Evolutionary conservation across 352 stramenopile genomes (phyloP), one percentile per base, ranked within the genome.

Genomic region (Halophytophthora batemanensis): DNA sequence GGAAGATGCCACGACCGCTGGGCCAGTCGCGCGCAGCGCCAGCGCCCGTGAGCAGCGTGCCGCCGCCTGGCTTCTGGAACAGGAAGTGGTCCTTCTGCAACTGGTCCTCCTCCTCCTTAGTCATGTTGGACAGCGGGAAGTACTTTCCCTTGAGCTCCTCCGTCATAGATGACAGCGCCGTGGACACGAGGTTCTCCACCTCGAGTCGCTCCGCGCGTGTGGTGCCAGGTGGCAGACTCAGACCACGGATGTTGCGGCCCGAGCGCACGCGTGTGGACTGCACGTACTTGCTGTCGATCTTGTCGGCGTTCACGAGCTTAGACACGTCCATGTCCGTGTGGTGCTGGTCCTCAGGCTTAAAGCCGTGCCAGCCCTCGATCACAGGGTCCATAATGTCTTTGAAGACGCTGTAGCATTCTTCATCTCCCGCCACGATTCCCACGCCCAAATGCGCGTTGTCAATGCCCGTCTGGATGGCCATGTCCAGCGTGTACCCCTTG

Each of bases 21-120:
- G 93, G 93, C 91, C 93, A 98, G 72, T 96, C 89, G n/a, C 90
- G 76, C 1, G 87, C 90, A 2, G 93, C 87, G 11, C 91, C 87
- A 10, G 91, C 86, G 19, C 80, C 81, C 12, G 79, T 94, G 21
- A 93, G 68, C 35, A 96, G 52, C 13, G 86, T 95, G 21, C 79
- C 83, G 2, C 91, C 86, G 1, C 93, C 89, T 1, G 93, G 93
- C 69, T 97, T 97, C 47, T 97, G 85, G 64, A 98, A 98, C 1
- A 97, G 57, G 50, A 98, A 95, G 55, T 96, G 90, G 17, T 95
- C 80, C 47, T 86, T 72, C 34, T 96, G 89, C 6, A 98, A 71
- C 69, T 97, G 86, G 19, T 97, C 74, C 52, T 97, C 89, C 46
- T 96, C 77, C 36, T 91, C 75, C 53, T 95, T 94, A 0, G 83